A percentile compares a stretch with the other conserved stretches of the same genome.
Conservation (phyloP, 2,329 filamentous ascomycete species). For the Blastomyces percursus region DNA sequence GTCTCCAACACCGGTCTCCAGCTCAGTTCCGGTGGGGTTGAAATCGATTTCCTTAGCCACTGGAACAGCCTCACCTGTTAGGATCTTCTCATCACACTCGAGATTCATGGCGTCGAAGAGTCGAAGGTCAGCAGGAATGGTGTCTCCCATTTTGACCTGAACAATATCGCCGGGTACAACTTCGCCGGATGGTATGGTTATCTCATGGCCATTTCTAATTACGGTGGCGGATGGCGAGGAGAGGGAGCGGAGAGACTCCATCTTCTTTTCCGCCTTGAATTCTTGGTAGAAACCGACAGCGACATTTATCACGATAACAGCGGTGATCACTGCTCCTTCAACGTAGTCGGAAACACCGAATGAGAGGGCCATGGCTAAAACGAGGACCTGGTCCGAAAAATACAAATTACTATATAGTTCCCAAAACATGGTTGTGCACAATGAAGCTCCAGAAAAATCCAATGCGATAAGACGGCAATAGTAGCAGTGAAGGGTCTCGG, state of each 20-base stretch:
- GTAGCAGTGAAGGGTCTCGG: not conserved
- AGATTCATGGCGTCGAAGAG: conserved; percentile 55
- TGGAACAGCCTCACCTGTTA: conserved; percentile 53
- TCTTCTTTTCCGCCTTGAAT: conserved; percentile 49
- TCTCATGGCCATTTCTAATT: conserved; percentile 44
- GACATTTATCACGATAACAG: conserved; percentile 48
- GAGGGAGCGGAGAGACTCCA: conserved; percentile 45
- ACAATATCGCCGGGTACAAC: conserved; percentile 51
- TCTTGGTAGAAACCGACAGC: conserved; percentile 50
- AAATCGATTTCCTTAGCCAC: conserved; percentile 41
- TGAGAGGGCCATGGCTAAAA: conserved; percentile 59
- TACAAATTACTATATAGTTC: conserved; percentile 11
- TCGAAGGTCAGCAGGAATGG: conserved; percentile 48
- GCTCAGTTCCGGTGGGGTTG: conserved; percentile 18
- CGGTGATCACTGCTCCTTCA: conserved; percentile 49
- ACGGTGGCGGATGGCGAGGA: conserved; percentile 47
- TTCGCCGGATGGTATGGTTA: conserved; percentile 43
- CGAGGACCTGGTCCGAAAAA: conserved; percentile 47
- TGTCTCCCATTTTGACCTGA: conserved; percentile 44
- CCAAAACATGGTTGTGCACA: not conserved
- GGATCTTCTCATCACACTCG: conserved; percentile 57
- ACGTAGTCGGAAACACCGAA: conserved; percentile 47
- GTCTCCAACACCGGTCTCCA: conserved; percentile 42
- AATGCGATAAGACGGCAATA: not conserved
- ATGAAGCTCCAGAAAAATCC: not conserved